A percentile compares a stretch with the other conserved stretches of the same genome.
phyloP scores from a whole-genome alignment of 768 basidiomycete species.

The Pisolithus orientalis region DNA sequence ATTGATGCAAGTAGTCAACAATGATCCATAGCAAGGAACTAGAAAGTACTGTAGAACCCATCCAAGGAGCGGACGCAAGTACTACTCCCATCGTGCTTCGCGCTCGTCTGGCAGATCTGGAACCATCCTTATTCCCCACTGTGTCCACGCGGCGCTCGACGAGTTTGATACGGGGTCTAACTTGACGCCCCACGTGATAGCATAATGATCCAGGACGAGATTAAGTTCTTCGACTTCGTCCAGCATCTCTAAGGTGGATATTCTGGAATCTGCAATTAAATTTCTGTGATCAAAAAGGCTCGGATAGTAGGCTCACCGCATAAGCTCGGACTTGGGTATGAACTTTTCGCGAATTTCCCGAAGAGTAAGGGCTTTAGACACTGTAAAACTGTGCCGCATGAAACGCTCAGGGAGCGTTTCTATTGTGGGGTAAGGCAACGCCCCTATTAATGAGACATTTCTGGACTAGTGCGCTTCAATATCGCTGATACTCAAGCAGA shows the following conservation, averaged over 20 bases:
- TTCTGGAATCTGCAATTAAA: constrained; percentile 35
- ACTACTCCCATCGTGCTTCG: neutral
- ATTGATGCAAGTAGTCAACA: too few relatives aligned
- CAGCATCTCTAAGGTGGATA: constrained; percentile 75
- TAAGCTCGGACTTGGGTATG: constrained; percentile 43
- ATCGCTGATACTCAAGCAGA: neutral
- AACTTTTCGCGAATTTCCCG: constrained; percentile 57
- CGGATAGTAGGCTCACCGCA: constrained; percentile 40
- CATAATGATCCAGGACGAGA: constrained; percentile 85
- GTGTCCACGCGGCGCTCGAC: constrained; percentile 4
- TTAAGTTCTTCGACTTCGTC: constrained; percentile 96
- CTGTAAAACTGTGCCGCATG: constrained; percentile 45
- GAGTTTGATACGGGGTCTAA: neutral
- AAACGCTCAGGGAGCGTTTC: constrained; percentile 56
- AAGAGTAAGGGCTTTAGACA: constrained; percentile 54
- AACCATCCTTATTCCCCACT: constrained; percentile 9
- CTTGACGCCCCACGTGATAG: constrained; percentile 61
- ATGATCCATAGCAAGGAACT: too few relatives aligned
- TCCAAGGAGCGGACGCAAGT: neutral
- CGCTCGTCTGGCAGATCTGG: too few relatives aligned
- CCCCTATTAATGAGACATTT: constrained; percentile 70
- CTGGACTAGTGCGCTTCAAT: constrained; percentile 43
- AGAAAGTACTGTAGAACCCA: neutral
- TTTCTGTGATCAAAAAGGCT: neutral
- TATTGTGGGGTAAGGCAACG: constrained; percentile 51